phyloP scores from a whole-genome alignment of 129 eudicot genomes.

The Dittrichia graveolens region DNA sequence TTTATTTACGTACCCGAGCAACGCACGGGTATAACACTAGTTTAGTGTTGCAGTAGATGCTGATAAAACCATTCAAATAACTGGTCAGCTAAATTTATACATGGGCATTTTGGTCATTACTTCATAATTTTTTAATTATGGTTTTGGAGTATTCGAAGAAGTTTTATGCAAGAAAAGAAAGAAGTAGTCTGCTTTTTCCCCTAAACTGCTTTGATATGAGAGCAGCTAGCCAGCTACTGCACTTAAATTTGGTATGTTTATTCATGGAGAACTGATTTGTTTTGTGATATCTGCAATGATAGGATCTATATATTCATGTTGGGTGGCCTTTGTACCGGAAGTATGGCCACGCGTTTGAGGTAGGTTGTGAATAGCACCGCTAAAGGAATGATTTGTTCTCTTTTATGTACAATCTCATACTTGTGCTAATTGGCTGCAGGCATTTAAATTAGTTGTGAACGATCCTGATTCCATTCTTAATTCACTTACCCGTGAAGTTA shows the following conservation, averaged over 20 bases:
- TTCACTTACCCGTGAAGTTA: slow-evolving; percentile 82
- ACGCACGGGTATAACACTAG: too few species aligned
- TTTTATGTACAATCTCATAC: neutral
- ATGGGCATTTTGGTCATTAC: too few species aligned
- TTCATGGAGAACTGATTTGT: slow-evolving; percentile 20
- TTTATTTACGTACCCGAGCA: too few species aligned
- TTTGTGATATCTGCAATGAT: slow-evolving; percentile 20
- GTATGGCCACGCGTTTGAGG: slow-evolving; percentile 98
- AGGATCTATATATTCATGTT: slow-evolving; percentile 87
- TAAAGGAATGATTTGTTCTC: neutral
- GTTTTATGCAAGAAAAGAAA: neutral
- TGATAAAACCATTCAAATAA: neutral
- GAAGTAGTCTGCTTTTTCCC: neutral
- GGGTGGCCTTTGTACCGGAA: slow-evolving; percentile 97
- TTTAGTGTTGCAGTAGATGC: neutral
- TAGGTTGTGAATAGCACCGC: slow-evolving; percentile 26
- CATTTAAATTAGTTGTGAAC: slow-evolving; percentile 73
- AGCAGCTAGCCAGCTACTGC: neutral
- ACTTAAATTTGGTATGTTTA: neutral
- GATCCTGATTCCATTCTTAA: slow-evolving; percentile 88
- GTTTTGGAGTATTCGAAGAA: neutral
- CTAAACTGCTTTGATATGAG: neutral
- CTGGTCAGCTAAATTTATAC: neutral
- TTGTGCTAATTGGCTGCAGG: slow-evolving; percentile 46
- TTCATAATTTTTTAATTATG: neutral